Conservation (phyloP, 306 rosid species). For the Malus sylvestris region DNA sequence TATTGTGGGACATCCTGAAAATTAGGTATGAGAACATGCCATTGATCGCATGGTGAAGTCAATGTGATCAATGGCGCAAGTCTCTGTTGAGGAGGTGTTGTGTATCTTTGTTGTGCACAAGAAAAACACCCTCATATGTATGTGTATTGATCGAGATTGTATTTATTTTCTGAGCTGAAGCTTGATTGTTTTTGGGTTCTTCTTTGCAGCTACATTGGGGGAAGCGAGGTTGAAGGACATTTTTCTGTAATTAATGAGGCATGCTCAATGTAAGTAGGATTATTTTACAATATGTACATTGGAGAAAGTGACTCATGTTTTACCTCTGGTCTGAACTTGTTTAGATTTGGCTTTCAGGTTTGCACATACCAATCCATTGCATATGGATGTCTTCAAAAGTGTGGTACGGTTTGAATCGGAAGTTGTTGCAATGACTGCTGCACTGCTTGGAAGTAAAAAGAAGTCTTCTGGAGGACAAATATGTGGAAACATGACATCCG, state of each 20-base stretch:
- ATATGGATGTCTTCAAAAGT: slow-evolving; percentile 85
- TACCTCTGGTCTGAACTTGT: slow-evolving; percentile 12
- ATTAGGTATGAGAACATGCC: background rate
- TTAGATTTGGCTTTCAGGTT: slow-evolving; percentile 54
- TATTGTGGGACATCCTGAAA: background rate
- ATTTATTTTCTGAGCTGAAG: background rate
- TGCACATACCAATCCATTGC: slow-evolving; percentile 96
- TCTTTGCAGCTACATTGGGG: slow-evolving; percentile 81
- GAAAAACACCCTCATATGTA: background rate
- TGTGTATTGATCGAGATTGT: background rate
- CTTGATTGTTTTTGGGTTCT: slow-evolving; percentile 10
- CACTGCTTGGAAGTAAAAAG: slow-evolving; percentile 75
- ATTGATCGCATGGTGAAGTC: background rate
- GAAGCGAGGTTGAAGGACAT: slow-evolving; percentile 73
- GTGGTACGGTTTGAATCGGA: slow-evolving; percentile 81
- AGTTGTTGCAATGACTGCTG: slow-evolving; percentile 94
- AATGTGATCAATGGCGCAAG: background rate
- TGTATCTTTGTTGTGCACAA: background rate
- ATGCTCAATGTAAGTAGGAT: slow-evolving; percentile 88
- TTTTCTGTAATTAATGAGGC: slow-evolving; percentile 89
- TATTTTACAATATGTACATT: slow-evolving; percentile 1
- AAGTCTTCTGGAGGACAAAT: slow-evolving; percentile 77
- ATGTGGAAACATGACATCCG: slow-evolving; percentile 98
- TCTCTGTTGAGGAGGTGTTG: background rate
- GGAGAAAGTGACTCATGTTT: background rate